Base-by-base conservation (phyloP, 345 rosid species). In the Conringia planisiliqua region DNA sequence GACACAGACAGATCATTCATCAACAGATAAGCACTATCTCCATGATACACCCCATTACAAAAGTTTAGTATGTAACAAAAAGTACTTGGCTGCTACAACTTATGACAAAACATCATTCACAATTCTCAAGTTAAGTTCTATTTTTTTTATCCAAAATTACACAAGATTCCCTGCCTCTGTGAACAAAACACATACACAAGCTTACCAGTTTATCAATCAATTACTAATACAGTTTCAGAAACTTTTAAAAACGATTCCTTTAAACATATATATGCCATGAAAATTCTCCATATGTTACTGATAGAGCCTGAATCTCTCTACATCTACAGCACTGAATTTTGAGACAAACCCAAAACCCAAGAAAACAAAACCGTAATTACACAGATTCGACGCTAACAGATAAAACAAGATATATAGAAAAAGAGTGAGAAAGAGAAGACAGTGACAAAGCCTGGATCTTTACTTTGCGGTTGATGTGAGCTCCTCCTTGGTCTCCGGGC, bases 381-480 rank as follows among this genome's bases (percentile, higher is more conserved):
- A 71, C 39, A 55, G 5, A 58, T 2, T 55, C 26, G 17, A 59
- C 1, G 18, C 33, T 7, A 47, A 7, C 14, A 3, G 38, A 57
- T 20, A 33, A 30, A 1, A 13, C 12, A 13, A 52, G 11, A 11
- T 3, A 14, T 0, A 30, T 3, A 32, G 33, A 20, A 17, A 27
- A 18, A 17, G 8, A 16, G 40, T 0, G 42, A 46, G 44, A 60
- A 10, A 62, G 42, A 22, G 60, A 47, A 47, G 27, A 62, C 10
- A 35, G 43, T 10, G 72, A 66, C 32, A 11, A 44, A 57, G 89
- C 97, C 96, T 92, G 96, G 58, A 92, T 90, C 77, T 91, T 89
- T 69, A 92, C 96, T 66, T 92, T 92, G 76, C 89, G 96, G 43
- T 89, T 89, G 82, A 92, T 88, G 77, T 89, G 96, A 46, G 85